A percentile compares a stretch with the other conserved stretches of the same genome.
phyloP scores from a whole-genome alignment of 305 asterid species.

The Solanum chacoense region DNA sequence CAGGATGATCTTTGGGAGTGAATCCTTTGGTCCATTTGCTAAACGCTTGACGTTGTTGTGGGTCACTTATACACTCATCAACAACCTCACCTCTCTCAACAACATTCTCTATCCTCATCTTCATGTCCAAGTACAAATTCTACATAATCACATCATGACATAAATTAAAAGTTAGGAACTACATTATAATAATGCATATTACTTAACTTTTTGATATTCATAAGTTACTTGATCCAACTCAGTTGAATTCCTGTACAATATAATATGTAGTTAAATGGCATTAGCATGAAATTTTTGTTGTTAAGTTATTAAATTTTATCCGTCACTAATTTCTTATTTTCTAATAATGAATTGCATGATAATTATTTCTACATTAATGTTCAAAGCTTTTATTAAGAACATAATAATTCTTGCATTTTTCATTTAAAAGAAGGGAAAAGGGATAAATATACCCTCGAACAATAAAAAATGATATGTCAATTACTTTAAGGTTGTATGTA shows the following conservation, averaged over 20 bases:
- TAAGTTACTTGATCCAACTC: neutral
- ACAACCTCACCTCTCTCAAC: conserved; percentile 28
- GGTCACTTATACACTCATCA: conserved; percentile 24
- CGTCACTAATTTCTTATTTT: too few relatives aligned
- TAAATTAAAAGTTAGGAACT: neutral
- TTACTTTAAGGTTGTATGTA: too few relatives aligned
- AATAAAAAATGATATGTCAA: too few relatives aligned
- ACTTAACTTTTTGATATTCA: neutral
- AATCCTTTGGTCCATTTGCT: conserved; percentile 33
- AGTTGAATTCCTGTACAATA: neutral
- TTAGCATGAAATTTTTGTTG: too few relatives aligned
- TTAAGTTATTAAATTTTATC: too few relatives aligned
- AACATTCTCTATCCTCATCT: conserved; percentile 32
- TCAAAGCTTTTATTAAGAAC: neutral
- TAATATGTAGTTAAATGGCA: neutral
- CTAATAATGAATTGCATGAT: neutral
- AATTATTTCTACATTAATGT: neutral
- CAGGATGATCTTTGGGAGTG: conserved; percentile 52
- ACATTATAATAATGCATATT: neutral
- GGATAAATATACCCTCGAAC: too few relatives aligned
- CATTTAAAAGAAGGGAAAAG: neutral
- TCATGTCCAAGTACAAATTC: conserved; percentile 61
- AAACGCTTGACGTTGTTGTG: conserved; percentile 21
- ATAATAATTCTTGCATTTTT: neutral
- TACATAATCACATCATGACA: conserved; percentile 6